Conservation (phyloP, 2,329 filamentous ascomycete genomes). For the Simplicillium sp. region DNA sequence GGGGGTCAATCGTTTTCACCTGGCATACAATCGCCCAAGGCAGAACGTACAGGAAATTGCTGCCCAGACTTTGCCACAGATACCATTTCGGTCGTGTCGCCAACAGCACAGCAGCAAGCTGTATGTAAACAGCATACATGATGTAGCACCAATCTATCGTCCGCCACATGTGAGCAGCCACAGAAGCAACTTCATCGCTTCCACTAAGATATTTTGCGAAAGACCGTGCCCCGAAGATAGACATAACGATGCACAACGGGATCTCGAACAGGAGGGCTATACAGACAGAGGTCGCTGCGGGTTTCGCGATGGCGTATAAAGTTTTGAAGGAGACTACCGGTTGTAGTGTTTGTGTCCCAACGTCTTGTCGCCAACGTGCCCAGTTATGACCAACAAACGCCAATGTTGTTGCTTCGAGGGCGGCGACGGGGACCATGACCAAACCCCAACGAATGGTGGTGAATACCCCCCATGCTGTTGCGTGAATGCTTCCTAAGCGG, state of each 20-base stretch:
- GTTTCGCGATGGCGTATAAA: conserved; percentile 31
- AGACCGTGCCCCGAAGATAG: conserved; percentile 43
- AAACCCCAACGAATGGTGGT: conserved; percentile 66
- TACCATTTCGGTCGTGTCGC: conserved; percentile 59
- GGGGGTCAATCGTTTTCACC: conserved; percentile 31
- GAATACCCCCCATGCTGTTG: conserved; percentile 66
- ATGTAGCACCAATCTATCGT: conserved; percentile 60
- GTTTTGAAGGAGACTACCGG: conserved; percentile 10
- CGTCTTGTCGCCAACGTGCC: conserved; percentile 36
- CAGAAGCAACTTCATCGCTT: conserved; percentile 44
- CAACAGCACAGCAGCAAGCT: conserved; percentile 54
- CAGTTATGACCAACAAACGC: conserved; percentile 59
- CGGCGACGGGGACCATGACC: conserved; percentile 62
- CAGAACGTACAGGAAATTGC: conserved; percentile 59
- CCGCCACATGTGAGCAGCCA: conserved; percentile 57
- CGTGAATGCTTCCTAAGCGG: conserved; percentile 52
- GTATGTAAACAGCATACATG: conserved; percentile 56
- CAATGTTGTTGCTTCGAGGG: conserved; percentile 55
- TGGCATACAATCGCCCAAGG: conserved; percentile 61
- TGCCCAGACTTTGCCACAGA: conserved; percentile 54
- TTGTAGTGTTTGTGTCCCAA: conserved; percentile 13
- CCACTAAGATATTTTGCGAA: conserved; percentile 56
- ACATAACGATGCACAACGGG: conserved; percentile 52
- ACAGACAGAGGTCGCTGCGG: conserved; percentile 41
- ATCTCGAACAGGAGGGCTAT: conserved; percentile 51